Percentiles rank a stretch among this genome's conserved stretches.
Conservation (phyloP, 495 filamentous ascomycete genomes). For the Xylaria castorea region DNA sequence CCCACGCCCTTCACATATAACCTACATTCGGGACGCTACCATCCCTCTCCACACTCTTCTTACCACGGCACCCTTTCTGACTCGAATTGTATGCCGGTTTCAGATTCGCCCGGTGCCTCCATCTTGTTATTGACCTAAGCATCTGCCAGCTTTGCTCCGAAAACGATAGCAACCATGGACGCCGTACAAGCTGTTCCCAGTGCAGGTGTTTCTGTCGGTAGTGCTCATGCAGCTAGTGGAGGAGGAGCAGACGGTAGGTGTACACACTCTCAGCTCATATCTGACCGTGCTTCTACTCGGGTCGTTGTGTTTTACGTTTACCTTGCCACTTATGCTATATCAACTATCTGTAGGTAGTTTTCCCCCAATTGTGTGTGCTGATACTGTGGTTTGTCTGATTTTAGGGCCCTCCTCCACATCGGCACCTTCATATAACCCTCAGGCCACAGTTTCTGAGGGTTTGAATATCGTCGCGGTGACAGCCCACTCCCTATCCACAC, state of each 20-base stretch:
- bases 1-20: background rate
- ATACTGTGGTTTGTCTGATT: conserved; percentile 14
- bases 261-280: background rate
- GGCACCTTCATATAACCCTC: conserved; percentile 7
- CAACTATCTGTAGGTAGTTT: background rate
- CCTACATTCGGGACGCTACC: background rate
- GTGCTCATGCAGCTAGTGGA: background rate
- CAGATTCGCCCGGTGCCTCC: too few species aligned
- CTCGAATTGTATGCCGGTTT: background rate
- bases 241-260: conserved; percentile 9
- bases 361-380: background rate
- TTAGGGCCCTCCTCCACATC: conserved; percentile 6
- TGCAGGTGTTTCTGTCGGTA: background rate
- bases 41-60: background rate
- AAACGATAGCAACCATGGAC: background rate
- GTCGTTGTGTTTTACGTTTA: background rate
- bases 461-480: background rate
- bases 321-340: background rate
- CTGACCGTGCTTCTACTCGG: too few species aligned
- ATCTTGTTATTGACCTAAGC: background rate
- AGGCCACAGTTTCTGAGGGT: conserved; percentile 15
- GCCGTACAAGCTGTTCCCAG: background rate
- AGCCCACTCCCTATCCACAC: background rate
- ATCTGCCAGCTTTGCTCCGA: background rate
- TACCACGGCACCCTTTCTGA: background rate